Conservation (phyloP, 306 rosid species). For the Carpinus fangiana region DNA sequence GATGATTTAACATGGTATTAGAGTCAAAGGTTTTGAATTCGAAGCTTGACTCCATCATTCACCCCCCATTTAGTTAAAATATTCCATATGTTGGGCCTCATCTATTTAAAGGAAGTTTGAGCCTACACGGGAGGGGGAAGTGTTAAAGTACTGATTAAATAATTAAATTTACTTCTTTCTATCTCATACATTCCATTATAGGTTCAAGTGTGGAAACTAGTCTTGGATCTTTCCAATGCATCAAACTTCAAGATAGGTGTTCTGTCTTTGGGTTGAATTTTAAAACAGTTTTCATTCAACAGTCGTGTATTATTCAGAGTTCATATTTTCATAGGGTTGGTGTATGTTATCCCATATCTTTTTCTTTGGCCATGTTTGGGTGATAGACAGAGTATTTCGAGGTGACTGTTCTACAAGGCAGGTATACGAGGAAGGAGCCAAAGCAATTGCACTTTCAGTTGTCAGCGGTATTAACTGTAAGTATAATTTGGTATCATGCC, state of each 20-base stretch:
- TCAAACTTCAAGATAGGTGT: neutral
- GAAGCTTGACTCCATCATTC: too few relatives aligned
- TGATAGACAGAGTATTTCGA: slow-evolving; percentile 80
- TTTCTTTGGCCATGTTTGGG: slow-evolving; percentile 29
- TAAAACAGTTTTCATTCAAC: neutral
- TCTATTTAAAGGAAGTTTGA: too few relatives aligned
- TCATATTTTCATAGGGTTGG: neutral
- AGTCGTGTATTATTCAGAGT: neutral
- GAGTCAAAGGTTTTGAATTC: too few relatives aligned
- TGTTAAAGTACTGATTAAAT: too few relatives aligned
- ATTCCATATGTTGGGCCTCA: too few relatives aligned
- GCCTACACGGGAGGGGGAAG: too few relatives aligned
- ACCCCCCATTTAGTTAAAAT: too few relatives aligned
- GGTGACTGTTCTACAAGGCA: slow-evolving; percentile 84
- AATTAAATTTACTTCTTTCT: too few relatives aligned
- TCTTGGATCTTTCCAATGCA: slow-evolving; percentile 12
- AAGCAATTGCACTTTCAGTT: slow-evolving; percentile 89
- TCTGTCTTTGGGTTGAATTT: neutral
- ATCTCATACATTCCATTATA: neutral
- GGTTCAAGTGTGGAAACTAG: neutral
- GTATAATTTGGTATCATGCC: slow-evolving; percentile 29
- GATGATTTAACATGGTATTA: too few relatives aligned
- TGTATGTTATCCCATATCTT: neutral
- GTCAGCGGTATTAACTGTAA: slow-evolving; percentile 91
- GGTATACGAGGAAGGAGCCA: slow-evolving; percentile 90